Base-by-base conservation (phyloP, 2,329 filamentous ascomycete species). In the Apiospora saccharicola region DNA sequence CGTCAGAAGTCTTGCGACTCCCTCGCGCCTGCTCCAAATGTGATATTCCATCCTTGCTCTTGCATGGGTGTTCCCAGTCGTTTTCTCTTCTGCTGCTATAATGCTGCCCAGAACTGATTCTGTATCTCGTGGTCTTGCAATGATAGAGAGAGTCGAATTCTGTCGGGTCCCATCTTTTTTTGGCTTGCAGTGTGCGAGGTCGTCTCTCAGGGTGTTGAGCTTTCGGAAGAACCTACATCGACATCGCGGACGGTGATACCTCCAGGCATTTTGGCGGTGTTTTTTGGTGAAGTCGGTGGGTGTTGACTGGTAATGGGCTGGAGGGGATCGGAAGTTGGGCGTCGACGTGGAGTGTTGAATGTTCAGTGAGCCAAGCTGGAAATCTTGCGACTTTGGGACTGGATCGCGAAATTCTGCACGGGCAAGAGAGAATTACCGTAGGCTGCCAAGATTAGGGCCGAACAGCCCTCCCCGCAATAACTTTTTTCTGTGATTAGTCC, bases 191-290 rank as follows among this genome's bases (percentile, higher is more conserved):
- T 37, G 69, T n/a, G n/a, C 69, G 69, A 67, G 69, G 69, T 46
- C n/a, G 57, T 57, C 34, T n/a, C 53, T 71, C 69, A 71, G 26
- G 47, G 47, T 41, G 76, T 73, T 77, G 74, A 74, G 73, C 72
- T 78, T 22, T 22, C 16, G 76, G 77, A 73, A 79, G 78, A 80
- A 90, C 90, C 86, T 91, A 93, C 92, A 90, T 94, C 92, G 85
- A 95, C 93, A 88, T 95, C 93, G 87, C 93, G 93, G 87, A 96
- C 93, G 81, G 88, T 90, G 85, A 94, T 89, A 86, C 93, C 93
- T 86, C 92, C 90, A 84, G 88, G 86, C 93, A 95, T 95, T 85
- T 89, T 94, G 47, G 49, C 68, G 68, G 68, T 70, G 49, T 51
- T 57, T 19, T 16, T 70, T 49, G 67, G 44, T 69, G 44, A 47